Percentiles rank a stretch among this genome's conserved stretches.
Conservation (phyloP, 495 filamentous ascomycete genomes). For the Penicillium coffeae region DNA sequence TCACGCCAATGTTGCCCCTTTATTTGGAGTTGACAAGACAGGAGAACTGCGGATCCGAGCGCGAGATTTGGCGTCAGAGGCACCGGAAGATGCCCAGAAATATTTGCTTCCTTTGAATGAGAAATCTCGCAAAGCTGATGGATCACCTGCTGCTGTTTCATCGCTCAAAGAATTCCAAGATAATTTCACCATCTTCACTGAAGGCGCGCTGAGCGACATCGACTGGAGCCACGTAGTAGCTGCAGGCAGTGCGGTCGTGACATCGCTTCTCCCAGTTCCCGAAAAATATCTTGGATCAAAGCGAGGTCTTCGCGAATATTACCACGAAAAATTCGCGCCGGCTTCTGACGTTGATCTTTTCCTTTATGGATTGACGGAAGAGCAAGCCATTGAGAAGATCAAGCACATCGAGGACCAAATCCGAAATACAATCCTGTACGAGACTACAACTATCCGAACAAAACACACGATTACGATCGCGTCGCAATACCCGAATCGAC, state of each 20-base stretch:
- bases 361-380: conserved; percentile 69
- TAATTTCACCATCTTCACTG: conserved; percentile 77
- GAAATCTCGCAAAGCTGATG: conserved; percentile 53
- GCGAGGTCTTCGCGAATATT: conserved; percentile 61
- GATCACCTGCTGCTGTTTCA: conserved; percentile 60
- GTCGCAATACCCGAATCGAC: conserved; percentile 74
- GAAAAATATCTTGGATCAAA: conserved; percentile 59
- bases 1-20: conserved; percentile 62
- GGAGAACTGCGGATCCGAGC: conserved; percentile 57
- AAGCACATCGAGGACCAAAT: conserved; percentile 68
- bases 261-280: conserved; percentile 68
- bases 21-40: conserved; percentile 58
- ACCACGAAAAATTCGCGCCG: conserved; percentile 72
- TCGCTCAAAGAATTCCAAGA: conserved; percentile 64
- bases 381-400: conserved; percentile 75
- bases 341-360: conserved; percentile 85
- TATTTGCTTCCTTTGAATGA: conserved; percentile 68
- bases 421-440: conserved; percentile 67
- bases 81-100: conserved; percentile 53
- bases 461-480: conserved; percentile 83
- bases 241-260: conserved; percentile 72
- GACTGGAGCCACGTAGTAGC: conserved; percentile 77
- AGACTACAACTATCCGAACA: conserved; percentile 72
- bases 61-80: conserved; percentile 56
- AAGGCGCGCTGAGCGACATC: conserved; percentile 57